Percentiles rank a stretch among this genome's conserved stretches.
Evolutionary conservation across 2,329 filamentous ascomycete genomes (phyloP).

Genomic region (Huntiella bhutanensis): DNA sequence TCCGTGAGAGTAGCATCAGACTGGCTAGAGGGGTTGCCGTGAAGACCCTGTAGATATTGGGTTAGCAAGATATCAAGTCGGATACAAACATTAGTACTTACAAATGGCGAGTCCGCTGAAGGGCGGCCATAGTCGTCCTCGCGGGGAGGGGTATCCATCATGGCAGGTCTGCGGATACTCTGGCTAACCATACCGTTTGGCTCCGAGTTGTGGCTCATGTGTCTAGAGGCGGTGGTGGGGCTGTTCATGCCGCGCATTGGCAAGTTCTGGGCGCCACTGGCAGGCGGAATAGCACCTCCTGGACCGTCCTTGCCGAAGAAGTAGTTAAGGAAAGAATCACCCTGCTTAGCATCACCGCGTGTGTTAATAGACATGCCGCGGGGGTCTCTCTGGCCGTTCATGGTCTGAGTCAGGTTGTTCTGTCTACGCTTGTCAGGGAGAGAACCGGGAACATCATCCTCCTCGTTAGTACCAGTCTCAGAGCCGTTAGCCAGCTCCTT

Average conservation of each 20-base stretch:
- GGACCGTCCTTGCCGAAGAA: conserved; percentile 89
- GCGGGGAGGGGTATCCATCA: conserved; percentile 24
- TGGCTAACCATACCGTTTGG: conserved; percentile 51
- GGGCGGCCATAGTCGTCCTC: conserved; percentile 25
- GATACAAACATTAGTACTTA: conserved; percentile 24
- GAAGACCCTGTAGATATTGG: conserved; percentile 1
- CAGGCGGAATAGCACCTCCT: conserved; percentile 20
- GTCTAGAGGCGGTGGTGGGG: conserved; percentile 24
- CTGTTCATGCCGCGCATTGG: conserved; percentile 9
- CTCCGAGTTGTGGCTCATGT: conserved; percentile 62
- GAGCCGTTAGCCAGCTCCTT: conserved; percentile 70
- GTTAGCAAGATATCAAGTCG: conserved; percentile 2
- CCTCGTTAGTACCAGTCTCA: conserved; percentile 19
- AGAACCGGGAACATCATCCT: conserved; percentile 17
- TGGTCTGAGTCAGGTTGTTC: not conserved
- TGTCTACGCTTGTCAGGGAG: conserved; percentile 8
- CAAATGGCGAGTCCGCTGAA: conserved; percentile 32
- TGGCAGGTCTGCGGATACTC: conserved; percentile 55
- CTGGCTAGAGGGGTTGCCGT: conserved; percentile 5
- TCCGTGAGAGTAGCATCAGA: conserved; percentile 75
- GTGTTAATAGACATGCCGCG: conserved; percentile 59
- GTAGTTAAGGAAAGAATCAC: conserved; percentile 90
- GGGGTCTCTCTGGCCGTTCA: conserved; percentile 6
- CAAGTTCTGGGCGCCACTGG: conserved; percentile 12
- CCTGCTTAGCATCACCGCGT: conserved; percentile 36